phyloP scores from a whole-genome alignment of 495 filamentous ascomycete genomes.

The Xylaria nigripes region DNA sequence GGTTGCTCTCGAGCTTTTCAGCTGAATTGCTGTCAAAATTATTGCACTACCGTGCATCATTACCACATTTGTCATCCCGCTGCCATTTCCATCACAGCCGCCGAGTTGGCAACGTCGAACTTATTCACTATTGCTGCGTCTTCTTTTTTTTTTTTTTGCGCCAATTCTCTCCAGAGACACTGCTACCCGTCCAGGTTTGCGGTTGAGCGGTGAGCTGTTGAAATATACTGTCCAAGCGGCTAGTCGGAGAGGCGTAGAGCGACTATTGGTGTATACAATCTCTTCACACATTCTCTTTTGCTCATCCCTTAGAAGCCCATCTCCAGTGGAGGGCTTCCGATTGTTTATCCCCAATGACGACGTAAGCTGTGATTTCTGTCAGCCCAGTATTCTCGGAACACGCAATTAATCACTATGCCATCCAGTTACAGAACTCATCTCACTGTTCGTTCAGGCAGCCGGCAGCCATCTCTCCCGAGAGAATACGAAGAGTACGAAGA shows the following conservation, averaged over 20 bases:
- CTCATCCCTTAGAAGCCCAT: conserved; percentile 30
- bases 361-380: conserved; percentile 32
- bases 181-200: neutral
- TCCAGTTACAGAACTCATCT: conserved; percentile 13
- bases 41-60: neutral
- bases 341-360: conserved; percentile 37
- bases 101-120: conserved; percentile 3
- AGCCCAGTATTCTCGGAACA: conserved; percentile 7
- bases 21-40: conserved; percentile 1
- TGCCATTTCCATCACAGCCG: neutral
- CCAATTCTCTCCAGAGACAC: neutral
- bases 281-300: neutral
- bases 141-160: neutral
- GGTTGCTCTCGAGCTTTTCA: neutral
- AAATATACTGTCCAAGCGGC: neutral
- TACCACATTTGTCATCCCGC: conserved; percentile 2
- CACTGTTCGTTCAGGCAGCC: conserved; percentile 8
- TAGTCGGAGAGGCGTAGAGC: neutral
- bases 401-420: conserved; percentile 6
- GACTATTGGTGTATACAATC: neutral
- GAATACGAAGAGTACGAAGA: conserved; percentile 21
- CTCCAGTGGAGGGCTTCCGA: conserved; percentile 32
- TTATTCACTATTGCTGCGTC: neutral
- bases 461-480: conserved; percentile 9
- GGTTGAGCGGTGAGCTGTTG: neutral